phyloP scores from a whole-genome alignment of 352 stramenopile species.

The Globisporangium ultimum region DNA sequence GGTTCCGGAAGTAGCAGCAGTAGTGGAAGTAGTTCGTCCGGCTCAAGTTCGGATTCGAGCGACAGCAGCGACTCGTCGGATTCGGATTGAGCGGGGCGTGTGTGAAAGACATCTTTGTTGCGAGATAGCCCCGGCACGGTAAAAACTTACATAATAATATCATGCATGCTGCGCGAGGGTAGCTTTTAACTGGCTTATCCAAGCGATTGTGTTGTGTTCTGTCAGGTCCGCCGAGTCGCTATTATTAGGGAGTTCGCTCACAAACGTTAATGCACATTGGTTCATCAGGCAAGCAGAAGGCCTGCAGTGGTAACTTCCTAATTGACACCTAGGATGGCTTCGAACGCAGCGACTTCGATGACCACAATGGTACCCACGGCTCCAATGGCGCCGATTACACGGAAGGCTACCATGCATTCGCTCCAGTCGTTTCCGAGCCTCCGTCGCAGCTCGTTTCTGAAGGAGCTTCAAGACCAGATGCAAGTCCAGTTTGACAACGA shows the following conservation, averaged over 20 bases:
- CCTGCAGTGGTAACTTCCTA: neutral
- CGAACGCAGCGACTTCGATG: neutral
- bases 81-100: conserved; percentile 22
- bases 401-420: conserved; percentile 16
- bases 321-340: neutral
- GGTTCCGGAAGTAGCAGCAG: conserved; percentile 24
- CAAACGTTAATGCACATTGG: no score
- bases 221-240: neutral
- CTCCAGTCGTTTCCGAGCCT: conserved; percentile 31
- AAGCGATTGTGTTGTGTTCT: neutral
- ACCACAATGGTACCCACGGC: neutral
- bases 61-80: conserved; percentile 25
- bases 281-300: neutral
- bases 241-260: neutral
- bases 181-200: neutral
- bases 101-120: neutral
- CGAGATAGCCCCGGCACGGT: neutral
- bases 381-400: conserved; percentile 3
- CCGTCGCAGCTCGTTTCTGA: conserved; percentile 41
- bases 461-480: conserved; percentile 61
- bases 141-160: conserved; percentile 9
- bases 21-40: conserved; percentile 28
- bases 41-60: conserved; percentile 27
- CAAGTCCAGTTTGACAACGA: conserved; percentile 37
- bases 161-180: neutral